Evolutionary conservation across 73 alveolate genomes (phyloP).

Genomic region (Durusdinium trenchii): DNA sequence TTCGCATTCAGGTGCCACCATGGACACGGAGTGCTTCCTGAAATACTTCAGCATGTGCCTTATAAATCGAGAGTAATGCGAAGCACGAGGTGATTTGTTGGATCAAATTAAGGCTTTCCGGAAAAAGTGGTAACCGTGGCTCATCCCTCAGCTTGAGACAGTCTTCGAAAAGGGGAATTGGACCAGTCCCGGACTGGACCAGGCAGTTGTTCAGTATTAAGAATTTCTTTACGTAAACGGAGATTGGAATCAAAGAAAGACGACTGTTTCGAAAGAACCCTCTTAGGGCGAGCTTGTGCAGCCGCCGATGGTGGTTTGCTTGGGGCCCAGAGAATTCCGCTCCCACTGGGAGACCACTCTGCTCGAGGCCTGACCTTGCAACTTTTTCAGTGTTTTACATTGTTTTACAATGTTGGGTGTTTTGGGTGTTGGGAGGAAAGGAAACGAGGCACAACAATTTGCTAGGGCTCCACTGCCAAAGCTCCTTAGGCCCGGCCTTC

Average conservation of each 20-base stretch:
- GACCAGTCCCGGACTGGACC: background rate
- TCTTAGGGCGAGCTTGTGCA: background rate
- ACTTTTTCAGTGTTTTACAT: background rate
- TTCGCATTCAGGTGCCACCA: conserved; percentile 97
- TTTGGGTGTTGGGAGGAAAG: too few species aligned
- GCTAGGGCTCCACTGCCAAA: background rate
- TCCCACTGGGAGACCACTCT: background rate
- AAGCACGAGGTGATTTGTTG: background rate
- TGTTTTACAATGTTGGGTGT: too few species aligned
- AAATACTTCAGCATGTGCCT: conserved; percentile 97
- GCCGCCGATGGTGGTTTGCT: conserved; percentile 93
- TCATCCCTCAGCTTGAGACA: background rate
- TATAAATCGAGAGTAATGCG: too few species aligned
- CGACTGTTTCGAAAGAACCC: background rate
- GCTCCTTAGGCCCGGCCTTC: conserved; percentile 77
- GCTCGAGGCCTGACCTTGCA: background rate
- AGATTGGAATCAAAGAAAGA: too few species aligned
- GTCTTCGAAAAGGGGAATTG: background rate
- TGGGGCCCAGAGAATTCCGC: background rate
- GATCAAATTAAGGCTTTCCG: conserved; percentile 54
- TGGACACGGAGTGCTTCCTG: conserved; percentile 97
- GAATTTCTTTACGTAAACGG: too few species aligned
- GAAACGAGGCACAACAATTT: background rate
- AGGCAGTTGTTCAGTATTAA: background rate
- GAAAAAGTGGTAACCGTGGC: conserved; percentile 23